Evolutionary conservation across 805 yeast genomes (phyloP), one percentile per base, ranked within the genome.

Genomic region (Zygosaccharomyces rouxii): DNA sequence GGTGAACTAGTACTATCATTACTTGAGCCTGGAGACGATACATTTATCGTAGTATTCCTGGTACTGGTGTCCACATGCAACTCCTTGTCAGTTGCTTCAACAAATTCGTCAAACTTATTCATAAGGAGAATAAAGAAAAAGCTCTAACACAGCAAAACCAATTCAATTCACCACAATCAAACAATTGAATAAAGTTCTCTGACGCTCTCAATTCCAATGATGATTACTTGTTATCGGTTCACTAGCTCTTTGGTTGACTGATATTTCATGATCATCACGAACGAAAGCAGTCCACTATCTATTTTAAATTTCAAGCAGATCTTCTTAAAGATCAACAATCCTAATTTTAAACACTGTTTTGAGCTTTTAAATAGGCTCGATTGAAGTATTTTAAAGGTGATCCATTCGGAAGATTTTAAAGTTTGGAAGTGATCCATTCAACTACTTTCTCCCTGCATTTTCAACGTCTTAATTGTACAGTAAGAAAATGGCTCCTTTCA

Each of bases 401-500:
- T 33, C 21, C 5, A 18, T 7, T 5, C 14, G 14, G 18, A 13
- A 30, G 6, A 33, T 16, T 16, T 10, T 3, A 16, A 33, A 7
- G 11, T 14, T 33, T 16, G 37, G 21, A 33, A 16, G 37, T 16
- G 21, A 33, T 33, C 7, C 21, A 5, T 14, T 33, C 19, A 14
- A 16, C 4, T 7, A 11, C n/a, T 9, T 25, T 9, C 10, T 25
- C 28, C 10, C 10, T 25, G 11, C 10, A 7, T 25, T 25, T 7
- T 9, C 28, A 25, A 9, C 9, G 10, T 25, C 28, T 25, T 25
- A 3, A 25, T 25, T 25, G 28, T 7, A 25, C 28, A 7, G 28
- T 28, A 25, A 14, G 16, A 35, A 23, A 4, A 78, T 79, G 83
- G 78, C 83, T 16, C 78, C 83, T 19, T 79, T 80, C 64, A 79